Conservation (phyloP, 331 rosid genomes). For the Prunus yedoensis region DNA sequence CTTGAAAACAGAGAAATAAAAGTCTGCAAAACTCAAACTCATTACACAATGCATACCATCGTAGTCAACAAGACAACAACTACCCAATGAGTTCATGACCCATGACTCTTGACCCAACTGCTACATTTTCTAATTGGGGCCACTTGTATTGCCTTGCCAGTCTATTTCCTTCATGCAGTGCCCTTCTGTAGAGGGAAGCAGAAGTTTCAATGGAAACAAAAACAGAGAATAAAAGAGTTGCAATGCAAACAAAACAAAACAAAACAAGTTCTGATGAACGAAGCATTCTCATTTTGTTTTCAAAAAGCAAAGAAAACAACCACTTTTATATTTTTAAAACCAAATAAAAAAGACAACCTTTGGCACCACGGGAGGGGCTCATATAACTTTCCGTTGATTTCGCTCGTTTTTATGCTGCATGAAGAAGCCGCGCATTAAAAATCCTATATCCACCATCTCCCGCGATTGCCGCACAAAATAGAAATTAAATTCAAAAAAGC, state of each 20-base stretch:
- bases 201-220: constrained; percentile 21
- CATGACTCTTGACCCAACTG: neutral
- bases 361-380: neutral
- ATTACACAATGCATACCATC: neutral
- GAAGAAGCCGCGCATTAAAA: constrained; percentile 40
- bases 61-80: constrained; percentile 5
- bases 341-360: neutral
- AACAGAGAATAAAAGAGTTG: constrained; percentile 22
- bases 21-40: neutral
- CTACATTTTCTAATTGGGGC: neutral
- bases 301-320: neutral
- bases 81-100: neutral
- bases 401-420: constrained; percentile 37
- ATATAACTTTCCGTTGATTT: constrained; percentile 53
- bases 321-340: neutral
- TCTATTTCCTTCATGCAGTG: constrained; percentile 9
- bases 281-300: neutral
- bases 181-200: constrained; percentile 11
- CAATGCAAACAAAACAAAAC: constrained; percentile 1
- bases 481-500: neutral
- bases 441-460: constrained; percentile 39
- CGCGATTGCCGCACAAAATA: constrained; percentile 62
- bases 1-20: neutral
- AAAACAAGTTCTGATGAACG: neutral
- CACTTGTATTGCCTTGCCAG: neutral